Percentiles rank a stretch among this genome's conserved stretches.
phyloP scores from a whole-genome alignment of 1,139 yeast species.

The Blastobotrys serpentis region DNA sequence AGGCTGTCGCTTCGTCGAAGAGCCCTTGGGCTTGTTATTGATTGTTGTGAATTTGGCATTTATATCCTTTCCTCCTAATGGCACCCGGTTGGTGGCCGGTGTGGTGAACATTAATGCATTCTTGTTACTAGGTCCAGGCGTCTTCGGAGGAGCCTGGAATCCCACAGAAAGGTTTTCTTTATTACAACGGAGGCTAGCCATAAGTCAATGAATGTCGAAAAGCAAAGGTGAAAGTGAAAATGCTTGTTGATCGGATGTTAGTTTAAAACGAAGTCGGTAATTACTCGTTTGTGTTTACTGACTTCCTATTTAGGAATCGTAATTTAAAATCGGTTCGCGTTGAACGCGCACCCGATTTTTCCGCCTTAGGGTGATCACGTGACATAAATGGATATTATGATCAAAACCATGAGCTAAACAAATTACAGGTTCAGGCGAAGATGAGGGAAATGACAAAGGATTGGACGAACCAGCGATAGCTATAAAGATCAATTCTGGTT shows the following conservation, averaged over 20 bases:
- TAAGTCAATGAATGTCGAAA: conserved; percentile 3
- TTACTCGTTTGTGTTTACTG: neutral
- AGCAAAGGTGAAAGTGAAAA: neutral
- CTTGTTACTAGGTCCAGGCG: conserved; percentile 22
- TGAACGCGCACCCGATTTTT: neutral
- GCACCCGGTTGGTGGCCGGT: conserved; percentile 25
- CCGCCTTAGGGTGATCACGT: no score
- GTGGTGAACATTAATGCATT: conserved; percentile 15
- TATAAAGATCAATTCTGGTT: no score
- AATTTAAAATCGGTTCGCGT: neutral
- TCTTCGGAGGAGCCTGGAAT: conserved; percentile 24
- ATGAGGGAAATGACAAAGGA: no score
- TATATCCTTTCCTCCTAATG: conserved; percentile 31
- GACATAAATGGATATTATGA: no score
- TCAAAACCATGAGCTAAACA: no score
- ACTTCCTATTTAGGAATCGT: conserved; percentile 14
- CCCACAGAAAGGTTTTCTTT: conserved; percentile 28
- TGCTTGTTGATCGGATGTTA: neutral
- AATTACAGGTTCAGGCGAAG: no score
- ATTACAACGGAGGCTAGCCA: conserved; percentile 24
- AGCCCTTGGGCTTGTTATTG: conserved; percentile 10
- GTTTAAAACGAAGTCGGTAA: neutral
- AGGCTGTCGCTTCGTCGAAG: conserved; percentile 17
- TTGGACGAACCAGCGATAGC: no score
- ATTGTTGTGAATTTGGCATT: conserved; percentile 22